A percentile compares a stretch with the other conserved stretches of the same genome.
Conservation (phyloP, 225 moss, liverwort and hornwort species). For the Straminergon stramineum region DNA sequence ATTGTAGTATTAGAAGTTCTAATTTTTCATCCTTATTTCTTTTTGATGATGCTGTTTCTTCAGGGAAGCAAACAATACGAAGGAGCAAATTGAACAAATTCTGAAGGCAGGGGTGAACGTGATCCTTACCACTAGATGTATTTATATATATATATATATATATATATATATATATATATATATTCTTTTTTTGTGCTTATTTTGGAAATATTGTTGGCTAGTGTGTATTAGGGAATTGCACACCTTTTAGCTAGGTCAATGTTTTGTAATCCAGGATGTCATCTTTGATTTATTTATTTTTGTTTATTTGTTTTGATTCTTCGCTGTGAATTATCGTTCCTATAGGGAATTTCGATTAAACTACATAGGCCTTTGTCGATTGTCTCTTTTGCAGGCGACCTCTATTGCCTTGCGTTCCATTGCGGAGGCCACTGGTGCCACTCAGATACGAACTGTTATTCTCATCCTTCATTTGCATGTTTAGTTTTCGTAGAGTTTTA, state of each 20-base stretch:
- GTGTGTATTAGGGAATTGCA: background rate
- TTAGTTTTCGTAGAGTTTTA: background rate
- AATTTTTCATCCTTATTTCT: background rate
- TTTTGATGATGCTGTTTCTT: background rate
- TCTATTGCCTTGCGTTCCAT: slow-evolving; percentile 73
- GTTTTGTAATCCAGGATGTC: background rate
- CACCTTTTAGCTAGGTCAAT: background rate
- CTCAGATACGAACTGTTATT: slow-evolving; percentile 32
- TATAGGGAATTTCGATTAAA: background rate
- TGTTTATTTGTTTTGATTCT: background rate
- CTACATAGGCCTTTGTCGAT: background rate
- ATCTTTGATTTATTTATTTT: background rate
- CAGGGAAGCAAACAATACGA: slow-evolving; percentile 64
- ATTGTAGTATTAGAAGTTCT: background rate
- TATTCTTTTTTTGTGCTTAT: background rate
- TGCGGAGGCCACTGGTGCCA: slow-evolving; percentile 86
- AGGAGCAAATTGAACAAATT: slow-evolving; percentile 68
- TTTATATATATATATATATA: too few species aligned
- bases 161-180: too few species aligned
- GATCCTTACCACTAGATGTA: slow-evolving; percentile 46
- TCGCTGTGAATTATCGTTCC: background rate
- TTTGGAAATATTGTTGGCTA: background rate
- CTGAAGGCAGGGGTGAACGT: slow-evolving; percentile 74
- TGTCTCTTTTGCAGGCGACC: slow-evolving; percentile 33
- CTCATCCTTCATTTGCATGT: background rate